Base-by-base conservation (phyloP, 164 flowering plant genomes). In the Sedum album region DNA sequence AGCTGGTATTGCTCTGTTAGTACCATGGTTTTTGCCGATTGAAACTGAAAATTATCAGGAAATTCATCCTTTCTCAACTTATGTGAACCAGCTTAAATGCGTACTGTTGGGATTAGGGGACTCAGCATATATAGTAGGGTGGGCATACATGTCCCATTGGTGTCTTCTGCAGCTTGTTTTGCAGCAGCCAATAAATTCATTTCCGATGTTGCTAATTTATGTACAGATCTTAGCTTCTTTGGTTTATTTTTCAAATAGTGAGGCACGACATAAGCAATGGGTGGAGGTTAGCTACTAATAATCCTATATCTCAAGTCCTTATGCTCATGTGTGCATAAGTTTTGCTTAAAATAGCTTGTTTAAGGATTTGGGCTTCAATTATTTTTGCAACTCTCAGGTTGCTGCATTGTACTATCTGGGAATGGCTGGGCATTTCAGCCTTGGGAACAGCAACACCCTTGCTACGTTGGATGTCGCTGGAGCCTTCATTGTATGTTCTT, bases 401-500 rank as follows among this genome's bases (percentile, higher is more conserved):
- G 85, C 95, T 61, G 77, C 85, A 60, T 68, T 94, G 51, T 90
- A 81, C 81, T 88, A 75, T 73, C 31, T 88, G 75, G 97, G 95
- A 68, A 85, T 94, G 93, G 80, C 87, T 6, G 99, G 97, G 66
- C 99, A 94, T 83, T 94, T 85, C 82, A 82, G 89, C 66, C 84
- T 94, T 49, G 99, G 99, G 38, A 94, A 94, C 84, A 94, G 90
- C 85, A 94, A 94, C 73, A 81, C 86, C 25, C 79, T 94, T 30
- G 99, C 97, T 68, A 91, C 99, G 14, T 82, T 94, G 67, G 99
- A 91, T 81, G 96, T 94, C 69, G 99, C 99, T 69, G 97, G 90
- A 69, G 96, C 99, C 71, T 94, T 81, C 77, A 88, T 87, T 61
- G 99, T 94, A 82, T 18, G 30, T 74, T 18, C 67, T 73, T 46